Conservation (phyloP, 2,329 filamentous ascomycete species). For the Sclerotinia sclerotiorum region DNA sequence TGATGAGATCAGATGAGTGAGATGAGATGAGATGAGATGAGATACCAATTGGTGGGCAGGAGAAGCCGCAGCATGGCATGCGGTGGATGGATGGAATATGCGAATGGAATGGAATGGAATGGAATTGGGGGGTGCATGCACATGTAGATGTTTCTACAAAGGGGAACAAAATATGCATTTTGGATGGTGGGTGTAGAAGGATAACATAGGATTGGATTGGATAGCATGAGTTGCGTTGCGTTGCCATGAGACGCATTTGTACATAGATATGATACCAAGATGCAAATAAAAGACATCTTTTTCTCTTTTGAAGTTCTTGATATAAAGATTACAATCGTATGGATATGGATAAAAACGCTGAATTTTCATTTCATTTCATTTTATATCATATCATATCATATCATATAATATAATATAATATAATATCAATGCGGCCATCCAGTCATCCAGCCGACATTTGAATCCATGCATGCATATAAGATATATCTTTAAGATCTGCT, state of each 20-base stretch:
- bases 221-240: background rate
- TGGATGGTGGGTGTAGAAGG: background rate
- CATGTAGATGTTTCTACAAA: background rate
- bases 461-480: background rate
- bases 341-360: too few relatives aligned
- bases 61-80: background rate
- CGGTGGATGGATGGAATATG: background rate
- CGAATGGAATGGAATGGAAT: background rate
- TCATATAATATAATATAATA: background rate
- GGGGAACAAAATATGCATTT: background rate
- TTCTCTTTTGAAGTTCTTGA: background rate
- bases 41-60: conserved; percentile 2
- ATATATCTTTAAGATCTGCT: background rate
- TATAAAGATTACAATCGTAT: too few relatives aligned
- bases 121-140: background rate
- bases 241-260: conserved; percentile 14
- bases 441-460: background rate
- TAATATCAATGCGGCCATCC: background rate
- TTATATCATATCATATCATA: background rate
- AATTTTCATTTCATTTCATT: background rate
- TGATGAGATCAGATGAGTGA: too few relatives aligned
- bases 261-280: conserved; percentile 25
- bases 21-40: background rate
- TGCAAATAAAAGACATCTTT: conserved; percentile 18
- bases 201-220: background rate